A percentile compares a stretch with the other conserved stretches of the same genome.
These are phyloP conservation scores for Boeremia lycopersici DNA, from an alignment of 2,329 filamentous ascomycete genomes.

Conservation along the genomic window DNA sequence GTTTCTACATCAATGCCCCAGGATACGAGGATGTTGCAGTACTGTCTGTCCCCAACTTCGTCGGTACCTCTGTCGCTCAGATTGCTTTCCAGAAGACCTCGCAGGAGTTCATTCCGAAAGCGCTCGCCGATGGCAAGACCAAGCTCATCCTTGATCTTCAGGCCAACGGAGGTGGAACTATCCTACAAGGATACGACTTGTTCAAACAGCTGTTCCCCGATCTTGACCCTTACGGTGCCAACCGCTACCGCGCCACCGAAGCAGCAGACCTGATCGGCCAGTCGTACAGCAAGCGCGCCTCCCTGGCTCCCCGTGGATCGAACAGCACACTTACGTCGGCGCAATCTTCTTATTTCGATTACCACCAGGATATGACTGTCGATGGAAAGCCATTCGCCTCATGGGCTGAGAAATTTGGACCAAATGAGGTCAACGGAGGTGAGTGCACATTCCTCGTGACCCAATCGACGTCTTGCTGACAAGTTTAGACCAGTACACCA, in stretches of 20 bases:
- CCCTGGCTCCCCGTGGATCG: conserved; percentile 39
- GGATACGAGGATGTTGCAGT: conserved; percentile 55
- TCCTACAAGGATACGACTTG: conserved; percentile 65
- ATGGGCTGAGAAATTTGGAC: conserved; percentile 52
- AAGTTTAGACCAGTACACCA: conserved; percentile 50
- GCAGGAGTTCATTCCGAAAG: conserved; percentile 50
- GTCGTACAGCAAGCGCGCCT: conserved; percentile 43
- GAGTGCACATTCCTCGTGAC: not conserved
- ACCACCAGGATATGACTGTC: conserved; percentile 54
- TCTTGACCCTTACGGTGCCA: conserved; percentile 56
- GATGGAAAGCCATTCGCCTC: conserved; percentile 58
- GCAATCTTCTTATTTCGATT: conserved; percentile 54
- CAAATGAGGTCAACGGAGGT: conserved; percentile 37
- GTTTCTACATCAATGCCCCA: conserved; percentile 52
- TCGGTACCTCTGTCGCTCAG: conserved; percentile 27
- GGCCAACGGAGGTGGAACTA: conserved; percentile 64
- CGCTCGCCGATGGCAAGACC: conserved; percentile 59
- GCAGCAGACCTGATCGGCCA: conserved; percentile 54
- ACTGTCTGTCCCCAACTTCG: conserved; percentile 51
- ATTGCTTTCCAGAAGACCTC: conserved; percentile 49
- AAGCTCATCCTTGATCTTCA: conserved; percentile 66
- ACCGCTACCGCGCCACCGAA: conserved; percentile 58
- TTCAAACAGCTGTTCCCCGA: conserved; percentile 64
- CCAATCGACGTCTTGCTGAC: conserved; percentile 14
- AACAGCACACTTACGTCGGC: conserved; percentile 49